Conservation (phyloP, 257 asterid genomes). For the Anisodus acutangulus region DNA sequence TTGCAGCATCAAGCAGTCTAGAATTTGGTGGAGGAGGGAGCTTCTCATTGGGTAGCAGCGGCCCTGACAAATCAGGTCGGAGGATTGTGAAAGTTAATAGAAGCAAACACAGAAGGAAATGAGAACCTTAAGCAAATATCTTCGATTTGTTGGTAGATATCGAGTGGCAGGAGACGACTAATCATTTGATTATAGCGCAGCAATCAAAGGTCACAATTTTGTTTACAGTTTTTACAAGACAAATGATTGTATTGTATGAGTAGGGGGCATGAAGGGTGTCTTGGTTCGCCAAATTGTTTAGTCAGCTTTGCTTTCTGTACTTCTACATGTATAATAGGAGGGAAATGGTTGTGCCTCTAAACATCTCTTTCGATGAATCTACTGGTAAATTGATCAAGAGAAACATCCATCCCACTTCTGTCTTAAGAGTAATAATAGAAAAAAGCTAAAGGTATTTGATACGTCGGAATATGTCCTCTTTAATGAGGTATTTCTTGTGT, state of each 20-base stretch:
- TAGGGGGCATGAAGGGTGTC: background rate
- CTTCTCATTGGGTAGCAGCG: constrained; percentile 83
- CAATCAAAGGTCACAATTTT: constrained; percentile 26
- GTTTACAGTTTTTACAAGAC: constrained; percentile 17
- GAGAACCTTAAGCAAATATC: background rate
- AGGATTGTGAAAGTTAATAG: constrained; percentile 53
- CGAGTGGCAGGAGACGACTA: background rate
- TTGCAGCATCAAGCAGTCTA: constrained; percentile 60
- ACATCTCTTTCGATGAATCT: background rate
- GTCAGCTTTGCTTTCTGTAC: constrained; percentile 1
- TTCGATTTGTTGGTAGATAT: background rate
- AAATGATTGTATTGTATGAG: constrained; percentile 16
- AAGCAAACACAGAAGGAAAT: constrained; percentile 60
- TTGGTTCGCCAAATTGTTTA: constrained; percentile 16
- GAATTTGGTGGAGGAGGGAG: constrained; percentile 65
- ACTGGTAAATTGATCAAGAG: background rate
- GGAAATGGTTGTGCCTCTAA: background rate
- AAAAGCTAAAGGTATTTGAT: background rate
- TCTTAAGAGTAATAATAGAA: background rate
- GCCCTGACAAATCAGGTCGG: constrained; percentile 66
- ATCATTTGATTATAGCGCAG: background rate
- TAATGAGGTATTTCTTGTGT: background rate
- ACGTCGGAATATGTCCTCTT: background rate
- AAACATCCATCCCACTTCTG: background rate
- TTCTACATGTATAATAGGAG: constrained; percentile 17